Percentiles rank a stretch among this genome's conserved stretches.
Evolutionary conservation across 2,329 filamentous ascomycete species (phyloP).

Genomic region (Alternaria arborescens): DNA sequence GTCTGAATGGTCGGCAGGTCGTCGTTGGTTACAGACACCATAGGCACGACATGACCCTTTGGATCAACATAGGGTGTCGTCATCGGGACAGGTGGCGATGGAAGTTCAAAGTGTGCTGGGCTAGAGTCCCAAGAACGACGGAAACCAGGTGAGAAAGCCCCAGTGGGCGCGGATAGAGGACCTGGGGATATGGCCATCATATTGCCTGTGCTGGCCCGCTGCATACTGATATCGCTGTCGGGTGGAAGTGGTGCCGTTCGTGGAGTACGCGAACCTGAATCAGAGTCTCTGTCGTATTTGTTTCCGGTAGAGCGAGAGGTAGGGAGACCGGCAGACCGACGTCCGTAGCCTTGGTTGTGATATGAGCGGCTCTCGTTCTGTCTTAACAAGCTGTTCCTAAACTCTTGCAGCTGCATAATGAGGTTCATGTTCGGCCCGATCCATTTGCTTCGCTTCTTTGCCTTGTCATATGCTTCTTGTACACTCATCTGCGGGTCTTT

Average conservation of each 20-base stretch:
- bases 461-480: constrained; percentile 83
- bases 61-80: constrained; percentile 49
- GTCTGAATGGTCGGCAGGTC: constrained; percentile 19
- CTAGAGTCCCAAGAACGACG: constrained; percentile 53
- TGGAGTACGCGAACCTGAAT: constrained; percentile 47
- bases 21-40: constrained; percentile 45
- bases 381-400: constrained; percentile 62
- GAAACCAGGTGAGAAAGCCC: constrained; percentile 48
- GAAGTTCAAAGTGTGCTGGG: constrained; percentile 46
- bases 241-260: constrained; percentile 51
- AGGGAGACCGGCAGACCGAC: constrained; percentile 44
- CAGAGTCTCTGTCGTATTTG: constrained; percentile 43
- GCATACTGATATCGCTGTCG: constrained; percentile 58
- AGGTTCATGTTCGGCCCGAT: constrained; percentile 92
- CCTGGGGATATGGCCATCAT: constrained; percentile 54
- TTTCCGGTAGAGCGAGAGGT: constrained; percentile 34
- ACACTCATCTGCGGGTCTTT: constrained; percentile 78
- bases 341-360: constrained; percentile 44
- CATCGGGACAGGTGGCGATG: constrained; percentile 39
- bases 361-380: constrained; percentile 44
- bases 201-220: constrained; percentile 56
- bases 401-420: constrained; percentile 88
- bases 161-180: constrained; percentile 51
- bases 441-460: constrained; percentile 83
- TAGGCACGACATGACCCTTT: constrained; percentile 48